Evolutionary conservation across 345 rosid species (phyloP).

Genomic region (Luvunga scandens): DNA sequence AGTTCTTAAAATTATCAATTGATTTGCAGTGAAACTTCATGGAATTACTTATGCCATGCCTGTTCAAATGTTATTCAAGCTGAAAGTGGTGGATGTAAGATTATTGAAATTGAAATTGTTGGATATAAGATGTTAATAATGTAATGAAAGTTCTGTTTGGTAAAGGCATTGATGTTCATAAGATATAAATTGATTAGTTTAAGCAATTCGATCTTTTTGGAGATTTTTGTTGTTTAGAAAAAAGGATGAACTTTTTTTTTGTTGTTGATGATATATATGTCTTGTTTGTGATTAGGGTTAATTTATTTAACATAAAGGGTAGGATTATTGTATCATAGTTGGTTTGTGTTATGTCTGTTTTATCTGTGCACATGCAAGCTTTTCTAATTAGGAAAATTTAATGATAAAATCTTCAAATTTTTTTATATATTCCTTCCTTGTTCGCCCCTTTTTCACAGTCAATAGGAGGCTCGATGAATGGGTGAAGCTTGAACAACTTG

Average conservation of each 20-base stretch:
- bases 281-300: background rate
- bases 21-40: background rate
- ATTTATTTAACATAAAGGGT: background rate
- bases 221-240: background rate
- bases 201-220: background rate
- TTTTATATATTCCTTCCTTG: background rate
- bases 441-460: constrained; percentile 38
- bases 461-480: constrained; percentile 98
- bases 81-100: background rate
- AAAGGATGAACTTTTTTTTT: background rate
- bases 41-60: background rate
- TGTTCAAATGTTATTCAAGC: background rate
- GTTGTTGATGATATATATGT: background rate
- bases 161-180: background rate
- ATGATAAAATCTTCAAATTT: background rate
- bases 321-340: background rate
- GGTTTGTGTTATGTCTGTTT: background rate
- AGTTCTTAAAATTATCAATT: background rate
- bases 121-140: background rate
- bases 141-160: background rate
- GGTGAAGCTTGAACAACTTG: constrained; percentile 92
- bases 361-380: background rate
- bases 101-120: background rate
- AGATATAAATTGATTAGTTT: background rate
- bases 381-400: background rate